These are phyloP conservation scores for Aureobasidium uvarum DNA, from an alignment of 2,329 filamentous ascomycete species.

Conservation along the genomic window DNA sequence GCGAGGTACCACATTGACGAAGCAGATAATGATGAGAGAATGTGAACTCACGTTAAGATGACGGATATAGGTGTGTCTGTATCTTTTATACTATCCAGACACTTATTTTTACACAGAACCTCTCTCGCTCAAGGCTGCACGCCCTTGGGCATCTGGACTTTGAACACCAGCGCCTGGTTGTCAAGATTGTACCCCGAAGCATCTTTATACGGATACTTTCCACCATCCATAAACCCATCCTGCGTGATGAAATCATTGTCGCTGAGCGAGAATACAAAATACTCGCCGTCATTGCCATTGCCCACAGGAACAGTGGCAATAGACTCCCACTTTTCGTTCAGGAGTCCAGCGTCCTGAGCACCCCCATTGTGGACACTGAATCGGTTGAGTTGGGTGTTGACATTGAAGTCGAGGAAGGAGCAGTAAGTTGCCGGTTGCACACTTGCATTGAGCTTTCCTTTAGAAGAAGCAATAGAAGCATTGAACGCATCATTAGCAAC, in stretches of 20 bases:
- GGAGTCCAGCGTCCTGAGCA: slow-evolving; percentile 53
- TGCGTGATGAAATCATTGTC: slow-evolving; percentile 77
- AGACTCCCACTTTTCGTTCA: slow-evolving; percentile 79
- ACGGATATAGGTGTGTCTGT: too few relatives aligned
- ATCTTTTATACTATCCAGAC: too few relatives aligned
- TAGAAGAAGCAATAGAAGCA: slow-evolving; percentile 46
- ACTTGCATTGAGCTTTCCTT: slow-evolving; percentile 52
- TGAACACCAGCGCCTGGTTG: slow-evolving; percentile 64
- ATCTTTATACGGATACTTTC: slow-evolving; percentile 57
- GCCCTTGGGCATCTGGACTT: slow-evolving; percentile 50
- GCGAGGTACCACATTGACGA: too few relatives aligned
- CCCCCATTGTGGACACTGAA: slow-evolving; percentile 70
- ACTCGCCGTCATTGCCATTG: slow-evolving; percentile 55
- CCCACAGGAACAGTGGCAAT: slow-evolving; percentile 61
- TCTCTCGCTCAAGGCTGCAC: background rate
- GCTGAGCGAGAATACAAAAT: slow-evolving; percentile 64
- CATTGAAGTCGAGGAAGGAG: slow-evolving; percentile 66
- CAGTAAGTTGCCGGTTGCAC: slow-evolving; percentile 63
- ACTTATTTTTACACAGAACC: too few relatives aligned
- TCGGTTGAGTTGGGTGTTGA: slow-evolving; percentile 61
- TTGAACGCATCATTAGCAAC: slow-evolving; percentile 38
- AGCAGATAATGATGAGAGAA: too few relatives aligned
- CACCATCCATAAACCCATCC: slow-evolving; percentile 59
- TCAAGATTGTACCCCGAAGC: slow-evolving; percentile 58
- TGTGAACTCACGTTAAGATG: too few relatives aligned